A percentile compares a stretch with the other conserved stretches of the same genome.
Conservation (phyloP, 495 filamentous ascomycete species). For the Tuber indicum region DNA sequence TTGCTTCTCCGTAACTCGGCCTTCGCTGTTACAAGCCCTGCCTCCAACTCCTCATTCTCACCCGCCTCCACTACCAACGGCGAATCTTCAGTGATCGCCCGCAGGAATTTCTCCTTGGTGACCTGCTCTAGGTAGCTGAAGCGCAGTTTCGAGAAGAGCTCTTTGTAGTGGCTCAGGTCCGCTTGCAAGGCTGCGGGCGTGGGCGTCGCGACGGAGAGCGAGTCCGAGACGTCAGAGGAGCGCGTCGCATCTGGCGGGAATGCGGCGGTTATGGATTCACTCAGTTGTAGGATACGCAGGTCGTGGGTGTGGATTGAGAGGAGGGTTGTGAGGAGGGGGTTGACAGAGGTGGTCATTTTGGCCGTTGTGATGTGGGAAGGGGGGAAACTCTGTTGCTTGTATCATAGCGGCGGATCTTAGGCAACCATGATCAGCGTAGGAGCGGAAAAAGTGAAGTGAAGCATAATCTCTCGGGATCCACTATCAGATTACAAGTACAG, state of each 20-base stretch:
- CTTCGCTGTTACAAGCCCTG: slow-evolving; percentile 62
- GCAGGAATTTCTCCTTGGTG: slow-evolving; percentile 73
- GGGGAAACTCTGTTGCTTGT: slow-evolving; percentile 1
- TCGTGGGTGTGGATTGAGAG: slow-evolving; percentile 25
- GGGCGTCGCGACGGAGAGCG: slow-evolving; percentile 9
- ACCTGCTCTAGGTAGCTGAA: slow-evolving; percentile 87
- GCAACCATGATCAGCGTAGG: not conserved
- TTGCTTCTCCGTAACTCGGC: slow-evolving; percentile 70
- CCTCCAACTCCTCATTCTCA: slow-evolving; percentile 78
- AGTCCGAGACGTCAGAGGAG: slow-evolving; percentile 20
- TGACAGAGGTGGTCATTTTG: slow-evolving; percentile 9
- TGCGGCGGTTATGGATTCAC: slow-evolving; percentile 20
- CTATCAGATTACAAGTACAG: no score
- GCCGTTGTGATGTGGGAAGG: slow-evolving; percentile 1
- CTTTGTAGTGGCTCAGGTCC: slow-evolving; percentile 44
- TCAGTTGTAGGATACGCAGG: slow-evolving; percentile 24
- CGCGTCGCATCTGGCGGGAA: slow-evolving; percentile 6
- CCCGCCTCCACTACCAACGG: slow-evolving; percentile 72
- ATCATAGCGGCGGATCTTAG: not conserved
- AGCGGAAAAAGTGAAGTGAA: no score
- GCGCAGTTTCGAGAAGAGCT: slow-evolving; percentile 90
- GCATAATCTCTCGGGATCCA: no score
- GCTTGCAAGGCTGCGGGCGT: slow-evolving; percentile 20
- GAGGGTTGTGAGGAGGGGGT: slow-evolving; percentile 18
- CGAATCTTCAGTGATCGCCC: slow-evolving; percentile 73